A percentile compares a stretch with the other conserved stretches of the same genome.
Conservation (phyloP, 2,329 filamentous ascomycete genomes). For the Cladorrhinum sp. region DNA sequence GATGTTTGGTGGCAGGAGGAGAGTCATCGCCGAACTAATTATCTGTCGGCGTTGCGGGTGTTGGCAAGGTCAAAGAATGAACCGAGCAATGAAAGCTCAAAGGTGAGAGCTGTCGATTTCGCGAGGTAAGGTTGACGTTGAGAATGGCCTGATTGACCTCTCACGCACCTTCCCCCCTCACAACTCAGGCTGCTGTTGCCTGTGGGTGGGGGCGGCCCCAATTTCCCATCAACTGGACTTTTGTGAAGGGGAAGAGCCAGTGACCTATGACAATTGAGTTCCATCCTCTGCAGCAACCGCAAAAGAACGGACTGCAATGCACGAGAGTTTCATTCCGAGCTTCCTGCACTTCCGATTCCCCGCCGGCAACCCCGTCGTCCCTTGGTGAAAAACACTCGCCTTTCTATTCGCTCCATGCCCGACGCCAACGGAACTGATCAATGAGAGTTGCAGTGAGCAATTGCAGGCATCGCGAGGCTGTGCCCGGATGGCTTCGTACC, state of each 20-base stretch:
- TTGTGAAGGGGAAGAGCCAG: background rate
- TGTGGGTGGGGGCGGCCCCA: background rate
- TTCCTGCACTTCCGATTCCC: constrained; percentile 6
- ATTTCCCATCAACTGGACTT: background rate
- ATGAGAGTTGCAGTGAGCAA: constrained; percentile 8
- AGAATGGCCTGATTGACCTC: background rate
- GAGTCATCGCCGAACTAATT: background rate
- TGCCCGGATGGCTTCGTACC: constrained; percentile 14
- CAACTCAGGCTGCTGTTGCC: background rate
- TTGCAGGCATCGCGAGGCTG: constrained; percentile 24
- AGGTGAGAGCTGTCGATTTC: background rate
- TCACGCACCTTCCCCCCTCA: background rate
- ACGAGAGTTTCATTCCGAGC: background rate
- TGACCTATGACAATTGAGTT: background rate
- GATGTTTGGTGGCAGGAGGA: constrained; percentile 1
- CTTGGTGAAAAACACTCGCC: background rate
- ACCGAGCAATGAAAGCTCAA: background rate
- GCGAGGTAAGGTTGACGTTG: background rate
- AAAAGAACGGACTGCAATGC: background rate
- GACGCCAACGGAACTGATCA: constrained; percentile 2
- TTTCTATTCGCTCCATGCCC: constrained; percentile 16
- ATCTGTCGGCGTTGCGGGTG: too few relatives aligned
- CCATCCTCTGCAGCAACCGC: background rate
- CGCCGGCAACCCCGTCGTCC: constrained; percentile 20
- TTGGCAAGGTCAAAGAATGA: background rate